Conservation (phyloP, 2,329 filamentous ascomycete genomes). For the Aureobasidium sp. region DNA sequence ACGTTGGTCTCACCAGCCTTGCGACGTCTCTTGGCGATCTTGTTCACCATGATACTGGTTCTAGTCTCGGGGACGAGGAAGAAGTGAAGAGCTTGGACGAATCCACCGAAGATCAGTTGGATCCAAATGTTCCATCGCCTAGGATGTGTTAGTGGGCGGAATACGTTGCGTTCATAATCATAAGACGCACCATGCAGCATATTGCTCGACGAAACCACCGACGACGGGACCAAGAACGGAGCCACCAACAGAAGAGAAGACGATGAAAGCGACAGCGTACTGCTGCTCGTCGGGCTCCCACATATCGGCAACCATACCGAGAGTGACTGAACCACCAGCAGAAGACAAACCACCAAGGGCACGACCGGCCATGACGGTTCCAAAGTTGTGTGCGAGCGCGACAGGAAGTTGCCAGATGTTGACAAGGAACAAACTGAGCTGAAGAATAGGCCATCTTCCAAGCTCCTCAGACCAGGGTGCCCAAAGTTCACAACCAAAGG, state of each 20-base stretch:
- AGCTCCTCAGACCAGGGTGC: constrained; percentile 48
- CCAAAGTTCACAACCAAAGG: constrained; percentile 45
- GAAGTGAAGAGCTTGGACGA: constrained; percentile 53
- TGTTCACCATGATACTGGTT: constrained; percentile 70
- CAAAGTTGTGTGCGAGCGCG: constrained; percentile 39
- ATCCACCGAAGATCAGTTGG: constrained; percentile 70
- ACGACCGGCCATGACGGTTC: constrained; percentile 39
- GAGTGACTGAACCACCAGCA: constrained; percentile 56
- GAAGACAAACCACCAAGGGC: constrained; percentile 51
- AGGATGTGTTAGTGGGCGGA: neutral
- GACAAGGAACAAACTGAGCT: constrained; percentile 44
- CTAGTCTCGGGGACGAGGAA: constrained; percentile 71
- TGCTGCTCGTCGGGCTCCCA: constrained; percentile 53
- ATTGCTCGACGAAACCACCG: constrained; percentile 29
- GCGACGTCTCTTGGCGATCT: constrained; percentile 66
- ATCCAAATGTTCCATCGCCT: constrained; percentile 73
- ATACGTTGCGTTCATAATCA: too few relatives aligned
- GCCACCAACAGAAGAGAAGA: constrained; percentile 34
- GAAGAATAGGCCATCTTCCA: constrained; percentile 44
- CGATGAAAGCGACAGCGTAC: constrained; percentile 54
- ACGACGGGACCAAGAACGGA: constrained; percentile 31
- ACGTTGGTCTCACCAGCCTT: constrained; percentile 53
- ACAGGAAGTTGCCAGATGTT: constrained; percentile 48
- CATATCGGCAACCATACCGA: constrained; percentile 60
- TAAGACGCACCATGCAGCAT: constrained; percentile 49